Percentiles rank a stretch among this genome's conserved stretches.
Conservation (phyloP, 1,284 basidiomycete species). For the Kwoniella shivajii region DNA sequence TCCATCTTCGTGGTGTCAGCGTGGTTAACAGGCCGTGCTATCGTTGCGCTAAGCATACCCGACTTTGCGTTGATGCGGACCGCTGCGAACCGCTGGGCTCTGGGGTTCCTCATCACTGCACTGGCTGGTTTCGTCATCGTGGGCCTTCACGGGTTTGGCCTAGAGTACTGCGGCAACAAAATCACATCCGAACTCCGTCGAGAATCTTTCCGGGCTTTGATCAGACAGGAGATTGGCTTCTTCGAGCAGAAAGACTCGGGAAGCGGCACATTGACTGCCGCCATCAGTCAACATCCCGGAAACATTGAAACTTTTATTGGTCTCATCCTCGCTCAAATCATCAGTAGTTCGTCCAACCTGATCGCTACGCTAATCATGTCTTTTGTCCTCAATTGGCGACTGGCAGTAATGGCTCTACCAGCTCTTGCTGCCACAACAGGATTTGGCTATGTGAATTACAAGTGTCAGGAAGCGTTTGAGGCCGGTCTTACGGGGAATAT, state of each 20-base stretch:
- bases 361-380: constrained; percentile 51
- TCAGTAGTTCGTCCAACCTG: constrained; percentile 42
- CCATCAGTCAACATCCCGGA: constrained; percentile 46
- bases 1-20: constrained; percentile 52
- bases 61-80: constrained; percentile 23
- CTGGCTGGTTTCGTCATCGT: constrained; percentile 27
- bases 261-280: constrained; percentile 52
- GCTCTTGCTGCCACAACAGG: constrained; percentile 35
- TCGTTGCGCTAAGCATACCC: constrained; percentile 31
- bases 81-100: constrained; percentile 34
- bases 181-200: constrained; percentile 27
- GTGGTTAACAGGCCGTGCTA: constrained; percentile 40
- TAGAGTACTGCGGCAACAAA: constrained; percentile 37
- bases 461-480: constrained; percentile 40
- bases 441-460: constrained; percentile 30
- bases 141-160: constrained; percentile 31
- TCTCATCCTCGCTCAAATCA: constrained; percentile 50
- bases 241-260: constrained; percentile 48
- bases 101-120: constrained; percentile 46
- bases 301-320: constrained; percentile 53
- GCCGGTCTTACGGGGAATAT: constrained; percentile 43
- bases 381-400: constrained; percentile 50
- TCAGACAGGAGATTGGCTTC: constrained; percentile 42
- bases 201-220: constrained; percentile 24
- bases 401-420: constrained; percentile 49